Percentiles rank a stretch among this genome's conserved stretches.
phyloP scores from a whole-genome alignment of 441 rosid species.

The Francoa sonchifolia region DNA sequence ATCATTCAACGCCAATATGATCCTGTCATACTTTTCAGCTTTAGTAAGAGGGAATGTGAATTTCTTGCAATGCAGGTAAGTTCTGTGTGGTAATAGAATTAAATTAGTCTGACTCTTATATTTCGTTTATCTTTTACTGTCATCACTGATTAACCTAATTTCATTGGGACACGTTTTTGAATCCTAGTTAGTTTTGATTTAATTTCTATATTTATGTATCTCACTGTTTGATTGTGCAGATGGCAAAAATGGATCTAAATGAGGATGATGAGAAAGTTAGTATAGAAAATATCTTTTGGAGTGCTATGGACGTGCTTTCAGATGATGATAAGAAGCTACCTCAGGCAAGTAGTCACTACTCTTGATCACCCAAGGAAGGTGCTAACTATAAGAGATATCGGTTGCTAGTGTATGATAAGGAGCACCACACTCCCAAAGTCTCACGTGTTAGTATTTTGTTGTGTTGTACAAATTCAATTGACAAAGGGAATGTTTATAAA shows the following conservation, averaged over 20 bases:
- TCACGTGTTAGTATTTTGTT: no score
- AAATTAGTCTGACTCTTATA: not conserved
- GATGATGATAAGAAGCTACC: conserved; percentile 98
- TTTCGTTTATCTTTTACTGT: no score
- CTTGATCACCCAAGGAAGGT: no score
- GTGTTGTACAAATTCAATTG: no score
- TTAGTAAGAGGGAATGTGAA: conserved; percentile 95
- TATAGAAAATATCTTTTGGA: conserved; percentile 76
- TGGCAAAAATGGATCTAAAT: conserved; percentile 93
- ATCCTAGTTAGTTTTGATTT: no score
- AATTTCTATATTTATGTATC: no score
- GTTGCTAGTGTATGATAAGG: no score
- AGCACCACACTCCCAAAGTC: no score
- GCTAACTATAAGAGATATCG: no score
- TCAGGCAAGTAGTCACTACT: conserved; percentile 55
- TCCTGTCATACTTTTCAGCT: conserved; percentile 90
- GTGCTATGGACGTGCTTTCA: conserved; percentile 96
- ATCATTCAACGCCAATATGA: conserved; percentile 89
- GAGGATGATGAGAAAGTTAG: conserved; percentile 78
- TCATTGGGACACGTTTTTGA: no score
- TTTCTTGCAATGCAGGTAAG: conserved; percentile 95
- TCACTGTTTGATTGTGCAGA: conserved; percentile 29
- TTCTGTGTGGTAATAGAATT: not conserved
- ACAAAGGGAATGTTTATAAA: no score
- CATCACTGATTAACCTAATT: no score